These are phyloP conservation scores for Chaetothyriales sp. DNA, from an alignment of 2,329 filamentous ascomycete genomes.

Conservation along the genomic window DNA sequence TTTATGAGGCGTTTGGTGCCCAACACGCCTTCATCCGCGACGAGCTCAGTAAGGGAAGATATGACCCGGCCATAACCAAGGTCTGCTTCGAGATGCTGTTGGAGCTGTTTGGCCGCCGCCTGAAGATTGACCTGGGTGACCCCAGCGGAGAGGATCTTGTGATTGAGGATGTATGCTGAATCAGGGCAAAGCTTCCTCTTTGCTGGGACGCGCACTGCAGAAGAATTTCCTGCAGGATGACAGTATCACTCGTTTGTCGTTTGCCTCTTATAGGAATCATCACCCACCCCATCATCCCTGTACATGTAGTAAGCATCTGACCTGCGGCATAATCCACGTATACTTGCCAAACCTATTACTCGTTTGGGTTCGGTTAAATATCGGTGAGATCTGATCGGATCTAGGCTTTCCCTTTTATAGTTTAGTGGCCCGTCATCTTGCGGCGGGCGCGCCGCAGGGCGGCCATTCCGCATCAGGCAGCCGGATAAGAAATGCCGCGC, in stretches of 20 bases:
- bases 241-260: no score
- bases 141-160: slow-evolving; percentile 45
- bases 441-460: no score
- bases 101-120: slow-evolving; percentile 63
- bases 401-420: no score
- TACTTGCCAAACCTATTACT: not conserved
- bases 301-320: not conserved
- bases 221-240: no score
- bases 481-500: not conserved
- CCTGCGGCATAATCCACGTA: not conserved
- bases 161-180: slow-evolving; percentile 58
- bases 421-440: no score
- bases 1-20: slow-evolving; percentile 83
- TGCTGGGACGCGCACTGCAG: no score
- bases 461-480: not conserved
- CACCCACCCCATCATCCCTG: no score
- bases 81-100: slow-evolving; percentile 82
- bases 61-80: slow-evolving; percentile 73
- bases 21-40: slow-evolving; percentile 92
- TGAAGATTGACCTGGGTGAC: slow-evolving; percentile 66
- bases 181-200: not conserved
- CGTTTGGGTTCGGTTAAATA: not conserved
- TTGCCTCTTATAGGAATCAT: no score
- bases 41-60: slow-evolving; percentile 83
- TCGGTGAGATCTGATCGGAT: not conserved